Evolutionary conservation across 495 filamentous ascomycete species (phyloP), one percentile per base, ranked within the genome.

Genomic region (Rhypophila decipiens): DNA sequence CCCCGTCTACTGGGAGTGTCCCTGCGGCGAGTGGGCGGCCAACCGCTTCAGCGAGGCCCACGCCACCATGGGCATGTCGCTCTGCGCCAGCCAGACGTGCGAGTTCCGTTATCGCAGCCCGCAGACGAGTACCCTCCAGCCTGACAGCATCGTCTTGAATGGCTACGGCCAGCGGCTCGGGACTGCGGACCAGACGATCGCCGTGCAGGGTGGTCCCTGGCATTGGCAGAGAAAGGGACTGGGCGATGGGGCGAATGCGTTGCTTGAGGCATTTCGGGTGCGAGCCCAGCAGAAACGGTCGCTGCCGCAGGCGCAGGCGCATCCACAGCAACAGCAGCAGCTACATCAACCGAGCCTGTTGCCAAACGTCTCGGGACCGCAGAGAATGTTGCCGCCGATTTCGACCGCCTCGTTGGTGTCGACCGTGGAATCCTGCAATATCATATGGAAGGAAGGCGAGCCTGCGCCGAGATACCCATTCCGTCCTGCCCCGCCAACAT

Each of bases 161-260:
- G 23, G 42, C 34, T 62, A 53, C 40, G 57, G 61, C 12, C 46
- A 60, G 59, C 20, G 59, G 24, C 34, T 62, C n/a, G 61, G 61
- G 4, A 60, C 44, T 4, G 59, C 54, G 24, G 59, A 64, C 36
- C 61, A 64, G 59, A 24, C 44, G 34, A 23, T 47, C 1, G 45
- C 49, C 4, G 42, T 59, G 27, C 41, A 15, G 7, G 52, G 44
- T 4, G 59, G 59, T 7, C 59, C 59, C 41, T 64, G 61, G 61
- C 42, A 53, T 19, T 51, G 49, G 53, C 59, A 60, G 42, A 35
- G 57, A 21, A 35, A 47, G 19, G 61, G 40, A 36, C n/a, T 62
- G 47, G 56, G 46, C 15, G 46, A 60, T 47, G 38, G 21, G 27
- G 27, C 47, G 35, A 54, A 52, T 21, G 50, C 44, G 18, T 17